Evolutionary conservation across 371 early-diverging fungal genomes (phyloP).

Genomic region (Homolaphlyctis polyrhiza): DNA sequence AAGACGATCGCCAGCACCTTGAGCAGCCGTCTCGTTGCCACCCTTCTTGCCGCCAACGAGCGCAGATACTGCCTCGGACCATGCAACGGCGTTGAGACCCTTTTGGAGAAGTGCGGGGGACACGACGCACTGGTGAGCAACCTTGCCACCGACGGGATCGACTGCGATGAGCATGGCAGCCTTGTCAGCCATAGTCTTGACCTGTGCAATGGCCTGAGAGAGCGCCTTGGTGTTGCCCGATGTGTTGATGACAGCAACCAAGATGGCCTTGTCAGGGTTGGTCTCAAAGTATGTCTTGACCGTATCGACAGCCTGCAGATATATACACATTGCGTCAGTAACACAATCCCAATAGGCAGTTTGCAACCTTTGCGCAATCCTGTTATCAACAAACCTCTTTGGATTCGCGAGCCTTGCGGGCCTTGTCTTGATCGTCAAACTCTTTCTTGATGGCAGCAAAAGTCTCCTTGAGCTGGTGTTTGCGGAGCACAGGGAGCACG

Average conservation of each 20-base stretch:
- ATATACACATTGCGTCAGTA: slow-evolving; percentile 6
- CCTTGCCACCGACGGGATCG: slow-evolving; percentile 63
- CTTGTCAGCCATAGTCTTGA: slow-evolving; percentile 74
- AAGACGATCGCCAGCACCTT: slow-evolving; percentile 33
- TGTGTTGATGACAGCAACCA: slow-evolving; percentile 59
- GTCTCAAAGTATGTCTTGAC: slow-evolving; percentile 74
- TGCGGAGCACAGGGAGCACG: slow-evolving; percentile 74
- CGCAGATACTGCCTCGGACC: slow-evolving; percentile 78
- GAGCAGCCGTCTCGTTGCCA: slow-evolving; percentile 38
- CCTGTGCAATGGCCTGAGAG: slow-evolving; percentile 67
- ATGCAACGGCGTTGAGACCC: slow-evolving; percentile 85
- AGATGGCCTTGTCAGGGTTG: slow-evolving; percentile 56
- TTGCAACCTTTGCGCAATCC: neutral
- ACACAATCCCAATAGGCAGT: neutral
- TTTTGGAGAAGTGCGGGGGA: slow-evolving; percentile 51
- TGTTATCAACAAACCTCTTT: slow-evolving; percentile 45
- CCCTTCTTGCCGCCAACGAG: slow-evolving; percentile 83
- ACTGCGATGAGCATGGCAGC: slow-evolving; percentile 77
- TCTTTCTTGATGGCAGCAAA: slow-evolving; percentile 70
- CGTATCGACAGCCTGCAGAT: slow-evolving; percentile 56
- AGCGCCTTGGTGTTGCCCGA: slow-evolving; percentile 59
- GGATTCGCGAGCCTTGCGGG: slow-evolving; percentile 73
- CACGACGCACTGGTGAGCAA: slow-evolving; percentile 81
- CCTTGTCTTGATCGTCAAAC: slow-evolving; percentile 87
- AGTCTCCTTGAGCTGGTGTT: slow-evolving; percentile 66